Percentiles rank a stretch among this genome's conserved stretches.
Conservation (phyloP, 2,329 filamentous ascomycete genomes). For the Cladosporium colombiae region DNA sequence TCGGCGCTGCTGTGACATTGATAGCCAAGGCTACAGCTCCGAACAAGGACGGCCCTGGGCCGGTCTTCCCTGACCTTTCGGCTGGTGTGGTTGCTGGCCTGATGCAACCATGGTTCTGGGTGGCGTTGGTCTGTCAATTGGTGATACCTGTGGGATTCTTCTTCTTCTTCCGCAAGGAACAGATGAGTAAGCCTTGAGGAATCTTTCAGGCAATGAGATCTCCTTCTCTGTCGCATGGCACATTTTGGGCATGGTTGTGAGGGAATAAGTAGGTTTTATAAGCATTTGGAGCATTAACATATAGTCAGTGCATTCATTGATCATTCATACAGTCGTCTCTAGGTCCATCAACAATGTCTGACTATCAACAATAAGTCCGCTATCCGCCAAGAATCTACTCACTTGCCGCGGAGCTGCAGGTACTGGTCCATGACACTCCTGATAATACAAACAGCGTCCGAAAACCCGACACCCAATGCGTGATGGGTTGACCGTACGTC, state of each 20-base stretch:
- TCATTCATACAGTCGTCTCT: too few species aligned
- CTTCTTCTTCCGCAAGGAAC: constrained; percentile 30
- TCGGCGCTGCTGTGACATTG: constrained; percentile 63
- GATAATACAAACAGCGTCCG: background rate
- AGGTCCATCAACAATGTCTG: background rate
- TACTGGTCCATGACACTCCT: background rate
- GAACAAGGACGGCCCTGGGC: constrained; percentile 60
- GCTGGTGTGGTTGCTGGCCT: constrained; percentile 41
- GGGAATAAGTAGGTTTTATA: background rate
- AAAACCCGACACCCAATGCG: background rate
- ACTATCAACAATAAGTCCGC: background rate
- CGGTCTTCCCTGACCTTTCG: constrained; percentile 62
- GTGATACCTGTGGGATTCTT: constrained; percentile 29
- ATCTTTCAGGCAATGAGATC: background rate
- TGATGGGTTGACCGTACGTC: background rate
- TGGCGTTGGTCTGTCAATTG: constrained; percentile 26
- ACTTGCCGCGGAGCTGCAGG: background rate
- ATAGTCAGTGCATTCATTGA: background rate
- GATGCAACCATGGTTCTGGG: constrained; percentile 29
- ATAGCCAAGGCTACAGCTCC: constrained; percentile 60
- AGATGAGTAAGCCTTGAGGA: constrained; percentile 28
- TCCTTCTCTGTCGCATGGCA: background rate
- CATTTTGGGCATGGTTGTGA: background rate
- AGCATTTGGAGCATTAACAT: background rate
- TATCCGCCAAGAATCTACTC: background rate